These are phyloP conservation scores for Lactarius akahatsu DNA, from an alignment of 768 basidiomycete species.

Conservation along the genomic window DNA sequence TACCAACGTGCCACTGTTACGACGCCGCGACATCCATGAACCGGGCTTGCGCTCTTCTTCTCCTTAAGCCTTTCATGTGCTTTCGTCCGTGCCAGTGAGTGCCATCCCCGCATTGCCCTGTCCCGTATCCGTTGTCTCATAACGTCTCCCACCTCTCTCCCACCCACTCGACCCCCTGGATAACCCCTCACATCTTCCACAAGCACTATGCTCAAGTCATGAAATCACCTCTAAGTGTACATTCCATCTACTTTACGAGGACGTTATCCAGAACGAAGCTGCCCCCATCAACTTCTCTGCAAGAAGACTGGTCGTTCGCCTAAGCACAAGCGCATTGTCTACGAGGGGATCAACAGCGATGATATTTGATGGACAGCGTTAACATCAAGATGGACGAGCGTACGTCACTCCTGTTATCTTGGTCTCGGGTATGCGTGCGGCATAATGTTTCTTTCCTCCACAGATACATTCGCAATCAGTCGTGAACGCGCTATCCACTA, in stretches of 20 bases:
- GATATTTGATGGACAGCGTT: conserved; percentile 48
- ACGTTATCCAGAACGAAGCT: conserved; percentile 90
- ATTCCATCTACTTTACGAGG: conserved; percentile 78
- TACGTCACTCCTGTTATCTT: conserved; percentile 39
- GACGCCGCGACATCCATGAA: too few relatives aligned
- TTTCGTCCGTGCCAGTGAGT: conserved; percentile 10
- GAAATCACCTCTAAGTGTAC: conserved; percentile 60
- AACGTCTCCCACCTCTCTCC: background rate
- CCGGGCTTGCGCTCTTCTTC: too few relatives aligned
- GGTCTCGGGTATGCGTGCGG: background rate
- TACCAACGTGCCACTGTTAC: too few relatives aligned
- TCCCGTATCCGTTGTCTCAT: background rate
- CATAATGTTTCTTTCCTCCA: conserved; percentile 13
- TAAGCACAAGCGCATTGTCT: conserved; percentile 99
- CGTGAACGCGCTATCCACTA: conserved; percentile 99
- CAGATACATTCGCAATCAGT: conserved; percentile 99
- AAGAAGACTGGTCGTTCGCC: conserved; percentile 64
- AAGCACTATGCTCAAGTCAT: conserved; percentile 75
- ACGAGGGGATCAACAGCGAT: conserved; percentile 93
- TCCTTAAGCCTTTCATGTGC: background rate
- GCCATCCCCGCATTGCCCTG: background rate
- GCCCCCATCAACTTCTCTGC: conserved; percentile 98
- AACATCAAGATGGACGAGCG: conserved; percentile 38
- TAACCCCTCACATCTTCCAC: conserved; percentile 87
- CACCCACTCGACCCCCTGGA: conserved; percentile 72